Percentiles rank a stretch among this genome's conserved stretches.
Evolutionary conservation across 441 rosid genomes (phyloP).

Genomic region (Flueggea neowawraea): DNA sequence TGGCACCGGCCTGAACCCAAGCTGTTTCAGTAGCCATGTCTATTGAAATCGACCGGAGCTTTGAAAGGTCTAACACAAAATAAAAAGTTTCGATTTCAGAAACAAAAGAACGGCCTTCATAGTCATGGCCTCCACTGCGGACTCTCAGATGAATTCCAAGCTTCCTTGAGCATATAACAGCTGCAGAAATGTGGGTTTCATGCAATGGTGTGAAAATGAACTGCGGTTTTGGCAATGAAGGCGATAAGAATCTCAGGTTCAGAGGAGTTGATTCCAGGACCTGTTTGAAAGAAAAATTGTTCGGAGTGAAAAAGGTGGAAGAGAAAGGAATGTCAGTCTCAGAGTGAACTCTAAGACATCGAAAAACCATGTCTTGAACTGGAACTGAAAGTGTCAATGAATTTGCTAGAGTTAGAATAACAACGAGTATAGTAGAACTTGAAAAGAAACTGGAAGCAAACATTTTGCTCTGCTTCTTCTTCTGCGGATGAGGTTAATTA

Average conservation of each 20-base stretch:
- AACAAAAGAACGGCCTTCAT: slow-evolving; percentile 51
- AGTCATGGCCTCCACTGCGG: slow-evolving; percentile 69
- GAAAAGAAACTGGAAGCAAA: no score
- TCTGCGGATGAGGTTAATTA: no score
- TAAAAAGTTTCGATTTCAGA: slow-evolving; percentile 40
- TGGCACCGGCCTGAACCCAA: slow-evolving; percentile 29
- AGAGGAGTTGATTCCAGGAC: slow-evolving; percentile 44
- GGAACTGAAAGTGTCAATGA: slow-evolving; percentile 11
- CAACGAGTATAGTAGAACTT: no score
- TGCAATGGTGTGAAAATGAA: slow-evolving; percentile 42
- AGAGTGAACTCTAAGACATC: slow-evolving; percentile 27
- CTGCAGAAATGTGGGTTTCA: slow-evolving; percentile 45
- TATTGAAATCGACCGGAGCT: slow-evolving; percentile 28
- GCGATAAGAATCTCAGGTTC: slow-evolving; percentile 39
- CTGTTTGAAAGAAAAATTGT: slow-evolving; percentile 22
- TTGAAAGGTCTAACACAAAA: slow-evolving; percentile 37
- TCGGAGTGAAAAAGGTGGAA: slow-evolving; percentile 25
- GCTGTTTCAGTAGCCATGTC: slow-evolving; percentile 31
- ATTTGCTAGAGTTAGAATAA: no score
- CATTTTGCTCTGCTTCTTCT: no score
- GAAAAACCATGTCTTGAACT: slow-evolving; percentile 30
- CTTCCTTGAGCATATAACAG: slow-evolving; percentile 35
- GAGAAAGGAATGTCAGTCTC: slow-evolving; percentile 23
- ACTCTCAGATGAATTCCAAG: slow-evolving; percentile 43
- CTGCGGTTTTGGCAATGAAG: slow-evolving; percentile 39